These are phyloP conservation scores for Trypethelium eluteriae DNA, from an alignment of 495 filamentous ascomycete genomes.

Conservation along the genomic window DNA sequence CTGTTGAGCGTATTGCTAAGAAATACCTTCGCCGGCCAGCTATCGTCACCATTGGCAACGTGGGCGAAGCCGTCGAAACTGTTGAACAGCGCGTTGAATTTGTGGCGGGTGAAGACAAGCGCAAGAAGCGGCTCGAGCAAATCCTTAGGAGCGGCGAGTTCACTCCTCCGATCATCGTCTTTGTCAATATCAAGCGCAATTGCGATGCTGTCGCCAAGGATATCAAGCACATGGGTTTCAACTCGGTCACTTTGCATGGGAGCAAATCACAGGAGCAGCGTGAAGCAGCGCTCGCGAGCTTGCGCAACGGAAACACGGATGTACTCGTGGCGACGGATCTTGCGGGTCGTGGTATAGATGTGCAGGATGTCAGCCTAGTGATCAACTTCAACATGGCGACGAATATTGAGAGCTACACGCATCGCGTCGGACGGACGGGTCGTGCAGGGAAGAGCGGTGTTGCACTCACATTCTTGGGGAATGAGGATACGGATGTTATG, in stretches of 20 bases:
- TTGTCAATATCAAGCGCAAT: constrained; percentile 99
- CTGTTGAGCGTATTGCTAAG: constrained; percentile 89
- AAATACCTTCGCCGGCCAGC: constrained; percentile 93
- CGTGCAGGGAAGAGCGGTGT: constrained; percentile 97
- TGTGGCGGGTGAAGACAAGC: constrained; percentile 84
- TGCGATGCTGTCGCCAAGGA: constrained; percentile 93
- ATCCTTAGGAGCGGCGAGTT: constrained; percentile 83
- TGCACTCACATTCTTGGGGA: constrained; percentile 91
- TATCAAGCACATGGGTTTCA: constrained; percentile 91
- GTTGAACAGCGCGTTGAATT: constrained; percentile 97
- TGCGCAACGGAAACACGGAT: constrained; percentile 70
- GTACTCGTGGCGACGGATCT: constrained; percentile 97
- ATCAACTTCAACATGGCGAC: constrained; percentile 99
- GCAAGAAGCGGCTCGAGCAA: constrained; percentile 91
- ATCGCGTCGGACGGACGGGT: constrained; percentile 95
- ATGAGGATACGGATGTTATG: constrained; percentile 86
- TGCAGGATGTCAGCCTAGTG: constrained; percentile 86
- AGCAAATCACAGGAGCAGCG: constrained; percentile 96
- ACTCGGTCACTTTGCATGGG: constrained; percentile 84
- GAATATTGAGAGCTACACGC: constrained; percentile 91
- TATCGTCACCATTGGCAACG: constrained; percentile 89
- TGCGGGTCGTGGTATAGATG: constrained; percentile 96
- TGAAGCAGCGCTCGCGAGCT: constrained; percentile 82
- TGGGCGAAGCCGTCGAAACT: constrained; percentile 96
- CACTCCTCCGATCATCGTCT: constrained; percentile 90